Evolutionary conservation across 768 basidiomycete species (phyloP), one percentile per base, ranked within the genome.

Genomic region (Leccinum incarnatum): DNA sequence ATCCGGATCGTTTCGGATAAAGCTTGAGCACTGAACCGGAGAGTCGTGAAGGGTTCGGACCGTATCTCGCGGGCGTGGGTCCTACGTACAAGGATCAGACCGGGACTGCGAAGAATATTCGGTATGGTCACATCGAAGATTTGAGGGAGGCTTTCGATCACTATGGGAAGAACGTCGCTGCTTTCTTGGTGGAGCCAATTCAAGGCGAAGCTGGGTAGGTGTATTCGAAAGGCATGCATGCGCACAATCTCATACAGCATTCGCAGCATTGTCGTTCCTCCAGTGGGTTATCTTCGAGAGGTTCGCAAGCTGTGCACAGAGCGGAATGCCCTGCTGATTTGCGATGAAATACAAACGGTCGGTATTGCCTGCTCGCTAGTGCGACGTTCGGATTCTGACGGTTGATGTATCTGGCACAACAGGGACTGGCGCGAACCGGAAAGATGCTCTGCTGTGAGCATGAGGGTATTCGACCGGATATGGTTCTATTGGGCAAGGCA

Each of bases 121-220:
- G 93, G 46, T 98, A 88, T 75, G 93, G 93, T 30, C 80, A 89
- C 59, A 79, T 89, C 23, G 85, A 84, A 21, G 96, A 97, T 67
- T 73, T 98, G n/a, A 83, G 87, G 70, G 79, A 80, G 11, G 96
- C 93, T 5, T 73, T 99, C 30, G 86, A 91, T 60, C 70, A 87
- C 37, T 80, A 95, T 70, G 95, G 96, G 9, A 74, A 88, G 61
- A 81, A 90, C 58, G 86, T 92, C 25, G 97, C 95, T 6, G 96
- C 92, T 1, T 95, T 99, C 79, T 80, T 99, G 56, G 83, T 99
- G 3, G 97, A 99, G 75, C 97, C 97, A 5, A 98, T 99, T 61
- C 97, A 99, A 72, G 96, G 96, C n/a, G 96, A 98, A 76, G 96
- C 96, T 17, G 95, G 94, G 92, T 93, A 71, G 48, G 90, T 78